These are phyloP conservation scores for Strobilomyces dryophilus DNA, from an alignment of 768 basidiomycete species.

Conservation along the genomic window DNA sequence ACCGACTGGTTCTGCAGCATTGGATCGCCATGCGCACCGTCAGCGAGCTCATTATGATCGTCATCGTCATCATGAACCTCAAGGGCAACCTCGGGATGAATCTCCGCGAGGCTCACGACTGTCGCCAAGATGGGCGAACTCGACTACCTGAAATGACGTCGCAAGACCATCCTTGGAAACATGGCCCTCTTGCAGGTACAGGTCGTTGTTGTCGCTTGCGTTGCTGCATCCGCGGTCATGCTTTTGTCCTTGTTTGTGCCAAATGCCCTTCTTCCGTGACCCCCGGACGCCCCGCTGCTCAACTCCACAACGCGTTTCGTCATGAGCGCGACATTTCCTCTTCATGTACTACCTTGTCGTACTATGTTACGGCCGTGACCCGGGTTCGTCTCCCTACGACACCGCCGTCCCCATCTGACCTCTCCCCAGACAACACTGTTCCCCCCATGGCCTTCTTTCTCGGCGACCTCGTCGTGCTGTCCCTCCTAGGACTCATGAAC, in stretches of 20 bases:
- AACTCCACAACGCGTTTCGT: slow-evolving; percentile 6
- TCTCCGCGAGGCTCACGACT: slow-evolving; percentile 91
- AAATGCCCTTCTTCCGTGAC: slow-evolving; percentile 16
- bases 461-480: slow-evolving; percentile 88
- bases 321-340: slow-evolving; percentile 20
- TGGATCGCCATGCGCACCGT: slow-evolving; percentile 89
- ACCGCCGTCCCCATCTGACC: background rate
- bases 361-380: slow-evolving; percentile 75
- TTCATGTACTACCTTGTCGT: slow-evolving; percentile 89
- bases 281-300: slow-evolving; percentile 10
- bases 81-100: slow-evolving; percentile 91
- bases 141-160: slow-evolving; percentile 61
- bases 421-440: slow-evolving; percentile 82
- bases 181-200: slow-evolving; percentile 78
- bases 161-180: slow-evolving; percentile 73
- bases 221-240: slow-evolving; percentile 78
- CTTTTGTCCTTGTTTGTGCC: slow-evolving; percentile 64
- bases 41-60: slow-evolving; percentile 94
- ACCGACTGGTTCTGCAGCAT: slow-evolving; percentile 39
- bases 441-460: slow-evolving; percentile 91
- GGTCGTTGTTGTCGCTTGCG: slow-evolving; percentile 81
- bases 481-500: slow-evolving; percentile 71
- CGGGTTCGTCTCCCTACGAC: slow-evolving; percentile 49
- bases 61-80: slow-evolving; percentile 90
- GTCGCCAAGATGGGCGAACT: slow-evolving; percentile 92